Evolutionary conservation across 345 rosid genomes (phyloP).

Genomic region (Lepidium africanum): DNA sequence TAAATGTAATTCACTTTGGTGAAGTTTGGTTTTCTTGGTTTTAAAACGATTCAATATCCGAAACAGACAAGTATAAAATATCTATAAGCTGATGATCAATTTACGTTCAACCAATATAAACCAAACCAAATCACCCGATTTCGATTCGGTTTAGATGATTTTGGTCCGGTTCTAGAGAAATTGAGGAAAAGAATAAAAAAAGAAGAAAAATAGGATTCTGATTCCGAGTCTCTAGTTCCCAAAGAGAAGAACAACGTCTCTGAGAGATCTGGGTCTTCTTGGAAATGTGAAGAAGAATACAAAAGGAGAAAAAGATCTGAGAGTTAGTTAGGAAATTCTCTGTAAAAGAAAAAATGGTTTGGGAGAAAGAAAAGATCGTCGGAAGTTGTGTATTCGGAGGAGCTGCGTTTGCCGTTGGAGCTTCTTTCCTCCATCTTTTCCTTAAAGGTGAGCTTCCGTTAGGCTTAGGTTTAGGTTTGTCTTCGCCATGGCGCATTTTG

Average conservation of each 20-base stretch:
- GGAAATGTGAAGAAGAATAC: slow-evolving; percentile 15
- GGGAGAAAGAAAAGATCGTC: slow-evolving; percentile 34
- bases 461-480: slow-evolving; percentile 28
- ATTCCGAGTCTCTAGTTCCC: slow-evolving; percentile 31
- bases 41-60: background rate
- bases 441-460: slow-evolving; percentile 32
- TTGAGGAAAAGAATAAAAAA: background rate
- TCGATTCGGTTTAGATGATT: background rate
- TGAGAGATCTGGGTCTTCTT: slow-evolving; percentile 17
- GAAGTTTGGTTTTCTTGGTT: background rate
- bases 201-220: slow-evolving; percentile 15
- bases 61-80: background rate
- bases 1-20: background rate
- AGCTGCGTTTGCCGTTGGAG: slow-evolving; percentile 43
- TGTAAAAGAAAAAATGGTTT: slow-evolving; percentile 23
- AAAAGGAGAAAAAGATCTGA: slow-evolving; percentile 8
- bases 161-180: background rate
- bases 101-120: background rate
- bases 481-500: slow-evolving; percentile 26
- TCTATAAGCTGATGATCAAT: background rate
- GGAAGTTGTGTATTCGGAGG: slow-evolving; percentile 45
- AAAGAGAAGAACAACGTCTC: slow-evolving; percentile 25
- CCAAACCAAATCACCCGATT: background rate
- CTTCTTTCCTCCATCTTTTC: slow-evolving; percentile 28
- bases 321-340: background rate